Conservation (phyloP, 106 monocot species). For the Dendrobium catenatum region DNA sequence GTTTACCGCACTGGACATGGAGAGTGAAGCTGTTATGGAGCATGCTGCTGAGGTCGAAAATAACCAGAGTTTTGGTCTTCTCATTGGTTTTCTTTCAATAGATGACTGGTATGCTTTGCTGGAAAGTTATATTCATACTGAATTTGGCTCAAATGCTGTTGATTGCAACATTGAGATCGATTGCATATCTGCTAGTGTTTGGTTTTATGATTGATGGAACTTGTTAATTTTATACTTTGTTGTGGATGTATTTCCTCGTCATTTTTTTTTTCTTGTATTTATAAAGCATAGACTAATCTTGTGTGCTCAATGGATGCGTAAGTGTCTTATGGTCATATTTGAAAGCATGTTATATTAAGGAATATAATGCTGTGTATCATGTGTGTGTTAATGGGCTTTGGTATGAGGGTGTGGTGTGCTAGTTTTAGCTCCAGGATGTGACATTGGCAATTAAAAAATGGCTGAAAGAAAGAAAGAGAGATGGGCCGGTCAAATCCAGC, state of each 20-base stretch:
- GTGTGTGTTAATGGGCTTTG: neutral
- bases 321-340: neutral
- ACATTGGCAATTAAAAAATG: too few relatives aligned
- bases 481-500: too few relatives aligned
- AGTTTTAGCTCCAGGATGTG: too few relatives aligned
- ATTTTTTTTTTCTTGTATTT: neutral
- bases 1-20: conserved; percentile 73
- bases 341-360: neutral
- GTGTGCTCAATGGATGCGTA: too few relatives aligned
- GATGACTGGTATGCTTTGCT: conserved; percentile 70
- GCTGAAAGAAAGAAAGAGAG: too few relatives aligned
- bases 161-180: neutral
- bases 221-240: neutral
- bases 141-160: neutral
- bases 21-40: conserved; percentile 63
- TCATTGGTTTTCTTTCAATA: conserved; percentile 85
- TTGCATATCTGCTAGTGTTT: neutral
- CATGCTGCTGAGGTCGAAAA: conserved; percentile 61
- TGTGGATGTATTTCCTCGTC: neutral
- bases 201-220: neutral
- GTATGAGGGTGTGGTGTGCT: neutral
- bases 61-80: conserved; percentile 84
- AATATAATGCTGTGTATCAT: neutral
- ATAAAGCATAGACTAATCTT: neutral
- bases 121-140: neutral